These are phyloP conservation scores for Parachaetomium inaequale DNA, from an alignment of 495 filamentous ascomycete genomes.

Conservation along the genomic window DNA sequence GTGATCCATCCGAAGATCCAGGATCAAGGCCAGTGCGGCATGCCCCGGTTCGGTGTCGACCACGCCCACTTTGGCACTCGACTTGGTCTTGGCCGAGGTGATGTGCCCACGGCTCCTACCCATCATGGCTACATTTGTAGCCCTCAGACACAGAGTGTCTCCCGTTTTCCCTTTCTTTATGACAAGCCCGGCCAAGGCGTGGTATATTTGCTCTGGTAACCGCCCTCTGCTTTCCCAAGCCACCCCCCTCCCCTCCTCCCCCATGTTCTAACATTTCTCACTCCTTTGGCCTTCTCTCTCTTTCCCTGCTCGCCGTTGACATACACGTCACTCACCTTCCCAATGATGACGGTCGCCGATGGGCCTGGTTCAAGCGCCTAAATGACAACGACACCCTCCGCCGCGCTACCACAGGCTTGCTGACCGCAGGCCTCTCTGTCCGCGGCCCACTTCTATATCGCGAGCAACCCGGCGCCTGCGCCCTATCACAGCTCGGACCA, in stretches of 20 bases:
- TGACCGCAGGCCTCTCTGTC: not conserved
- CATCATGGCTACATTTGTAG: constrained; percentile 11
- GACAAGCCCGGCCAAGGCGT: constrained; percentile 7
- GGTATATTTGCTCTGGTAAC: constrained; percentile 25
- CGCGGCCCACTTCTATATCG: not conserved
- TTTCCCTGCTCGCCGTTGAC: constrained; percentile 10
- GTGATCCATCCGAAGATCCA: constrained; percentile 24
- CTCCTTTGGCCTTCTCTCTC: not conserved
- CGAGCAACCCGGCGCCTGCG: constrained; percentile 6
- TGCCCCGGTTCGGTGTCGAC: constrained; percentile 26
- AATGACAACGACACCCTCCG: constrained; percentile 28
- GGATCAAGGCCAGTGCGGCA: constrained; percentile 28
- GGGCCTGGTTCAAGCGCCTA: constrained; percentile 31
- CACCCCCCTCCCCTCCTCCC: constrained; percentile 2
- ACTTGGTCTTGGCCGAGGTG: constrained; percentile 16
- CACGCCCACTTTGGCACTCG: constrained; percentile 18
- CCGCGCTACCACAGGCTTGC: not conserved
- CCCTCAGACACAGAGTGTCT: not conserved
- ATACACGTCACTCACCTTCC: constrained; percentile 28
- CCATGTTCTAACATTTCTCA: constrained; percentile 2
- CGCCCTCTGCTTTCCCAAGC: constrained; percentile 3
- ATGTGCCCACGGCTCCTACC: constrained; percentile 18
- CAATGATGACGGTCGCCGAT: constrained; percentile 31
- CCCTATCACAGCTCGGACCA: constrained; percentile 9
- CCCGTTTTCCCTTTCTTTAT: not conserved